A percentile compares a stretch with the other conserved stretches of the same genome.
Evolutionary conservation across 768 basidiomycete species (phyloP).

Genomic region (Collybia sp.): DNA sequence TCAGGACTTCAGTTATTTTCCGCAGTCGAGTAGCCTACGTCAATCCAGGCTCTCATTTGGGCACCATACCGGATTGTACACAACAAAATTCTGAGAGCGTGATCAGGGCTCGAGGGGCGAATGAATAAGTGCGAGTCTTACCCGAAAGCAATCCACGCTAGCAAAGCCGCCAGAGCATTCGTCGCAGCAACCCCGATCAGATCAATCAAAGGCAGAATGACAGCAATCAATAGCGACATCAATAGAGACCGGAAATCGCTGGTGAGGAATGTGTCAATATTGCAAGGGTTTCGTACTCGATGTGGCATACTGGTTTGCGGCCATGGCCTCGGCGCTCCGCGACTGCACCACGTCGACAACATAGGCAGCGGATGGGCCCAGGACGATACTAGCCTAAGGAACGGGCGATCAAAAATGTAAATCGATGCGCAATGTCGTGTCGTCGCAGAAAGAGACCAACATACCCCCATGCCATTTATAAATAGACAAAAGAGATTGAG

Average conservation of each 20-base stretch:
- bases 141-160: slow-evolving; percentile 39
- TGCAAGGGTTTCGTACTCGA: background rate
- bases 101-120: background rate
- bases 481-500: slow-evolving; percentile 13
- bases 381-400: slow-evolving; percentile 26
- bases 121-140: slow-evolving; percentile 17
- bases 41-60: slow-evolving; percentile 6
- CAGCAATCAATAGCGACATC: slow-evolving; percentile 25
- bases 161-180: slow-evolving; percentile 29
- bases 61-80: slow-evolving; percentile 7
- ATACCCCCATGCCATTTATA: slow-evolving; percentile 7
- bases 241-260: slow-evolving; percentile 28
- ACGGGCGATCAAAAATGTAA: slow-evolving; percentile 9
- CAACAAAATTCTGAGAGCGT: slow-evolving; percentile 8
- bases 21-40: slow-evolving; percentile 9
- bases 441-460: background rate
- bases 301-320: background rate
- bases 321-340: background rate
- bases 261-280: background rate
- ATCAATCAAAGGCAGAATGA: slow-evolving; percentile 38
- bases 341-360: slow-evolving; percentile 1
- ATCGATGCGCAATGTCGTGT: background rate
- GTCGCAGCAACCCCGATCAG: slow-evolving; percentile 38
- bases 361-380: slow-evolving; percentile 3
- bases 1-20: slow-evolving; percentile 2